Evolutionary conservation across 192 early-diverging fungal species (phyloP).

Genomic region (Coemansia sp.): DNA sequence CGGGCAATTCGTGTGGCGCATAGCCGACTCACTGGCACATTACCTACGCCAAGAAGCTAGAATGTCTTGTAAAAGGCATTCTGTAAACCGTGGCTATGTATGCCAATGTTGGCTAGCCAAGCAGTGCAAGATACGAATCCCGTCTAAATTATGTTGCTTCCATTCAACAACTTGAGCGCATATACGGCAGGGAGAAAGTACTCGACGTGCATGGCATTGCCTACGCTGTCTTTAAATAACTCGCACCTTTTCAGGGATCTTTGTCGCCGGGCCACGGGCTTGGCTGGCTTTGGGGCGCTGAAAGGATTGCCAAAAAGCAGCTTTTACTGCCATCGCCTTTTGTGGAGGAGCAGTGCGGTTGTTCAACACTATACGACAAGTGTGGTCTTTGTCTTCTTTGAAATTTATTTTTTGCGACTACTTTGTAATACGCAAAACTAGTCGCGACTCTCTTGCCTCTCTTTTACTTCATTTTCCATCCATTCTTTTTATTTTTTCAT

Average conservation of each 20-base stretch:
- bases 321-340: background rate
- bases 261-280: constrained; percentile 9
- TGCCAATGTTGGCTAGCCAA: background rate
- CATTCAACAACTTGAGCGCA: background rate
- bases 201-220: background rate
- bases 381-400: background rate
- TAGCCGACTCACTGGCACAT: background rate
- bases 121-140: background rate
- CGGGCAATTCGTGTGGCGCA: background rate
- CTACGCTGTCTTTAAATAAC: background rate
- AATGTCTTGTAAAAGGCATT: background rate
- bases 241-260: background rate
- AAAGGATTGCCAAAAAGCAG: constrained; percentile 7
- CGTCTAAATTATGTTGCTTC: background rate
- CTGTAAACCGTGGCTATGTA: background rate
- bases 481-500: constrained; percentile 1
- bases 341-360: background rate
- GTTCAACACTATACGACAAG: constrained; percentile 7
- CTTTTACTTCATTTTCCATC: constrained; percentile 2
- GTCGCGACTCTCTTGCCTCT: constrained; percentile 2
- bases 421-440: background rate
- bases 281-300: background rate
- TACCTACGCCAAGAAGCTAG: background rate
- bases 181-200: background rate
- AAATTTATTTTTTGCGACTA: background rate